Conservation (phyloP, 305 asterid genomes). For the Galium porrigens region DNA sequence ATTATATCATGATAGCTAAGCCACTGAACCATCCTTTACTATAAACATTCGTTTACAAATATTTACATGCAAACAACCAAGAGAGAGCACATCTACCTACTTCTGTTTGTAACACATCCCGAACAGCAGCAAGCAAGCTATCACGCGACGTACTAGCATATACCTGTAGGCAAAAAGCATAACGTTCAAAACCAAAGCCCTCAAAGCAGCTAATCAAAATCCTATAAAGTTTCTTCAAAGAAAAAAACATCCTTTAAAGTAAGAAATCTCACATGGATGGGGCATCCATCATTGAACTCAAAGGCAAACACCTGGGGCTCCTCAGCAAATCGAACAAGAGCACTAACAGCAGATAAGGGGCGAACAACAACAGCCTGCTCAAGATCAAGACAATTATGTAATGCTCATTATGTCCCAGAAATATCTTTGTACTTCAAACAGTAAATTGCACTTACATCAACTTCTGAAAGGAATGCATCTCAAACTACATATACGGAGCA, state of each 20-base stretch:
- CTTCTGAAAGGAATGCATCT: background rate
- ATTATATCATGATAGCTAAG: background rate
- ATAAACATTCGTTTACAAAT: slow-evolving; percentile 11
- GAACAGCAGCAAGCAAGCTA: slow-evolving; percentile 88
- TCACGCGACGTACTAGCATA: slow-evolving; percentile 98
- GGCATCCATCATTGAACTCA: slow-evolving; percentile 96
- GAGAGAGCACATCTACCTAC: slow-evolving; percentile 49
- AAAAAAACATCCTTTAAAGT: slow-evolving; percentile 1
- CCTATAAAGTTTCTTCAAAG: slow-evolving; percentile 5
- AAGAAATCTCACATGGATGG: slow-evolving; percentile 61
- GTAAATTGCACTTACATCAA: background rate
- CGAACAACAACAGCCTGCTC: slow-evolving; percentile 89
- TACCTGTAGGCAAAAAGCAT: slow-evolving; percentile 45
- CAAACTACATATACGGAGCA: background rate
- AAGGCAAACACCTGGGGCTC: slow-evolving; percentile 99
- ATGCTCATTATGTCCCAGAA: background rate
- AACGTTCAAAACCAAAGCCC: slow-evolving; percentile 14
- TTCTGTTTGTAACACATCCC: slow-evolving; percentile 86
- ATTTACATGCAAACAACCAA: slow-evolving; percentile 12
- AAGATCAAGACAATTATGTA: slow-evolving; percentile 20
- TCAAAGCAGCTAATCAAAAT: slow-evolving; percentile 16
- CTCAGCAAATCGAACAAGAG: slow-evolving; percentile 96
- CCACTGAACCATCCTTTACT: slow-evolving; percentile 9
- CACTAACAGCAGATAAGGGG: slow-evolving; percentile 79
- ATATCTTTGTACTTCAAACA: background rate